These are phyloP conservation scores for Tolypocladium sp. DNA, from an alignment of 2,329 filamentous ascomycete species.

Conservation along the genomic window DNA sequence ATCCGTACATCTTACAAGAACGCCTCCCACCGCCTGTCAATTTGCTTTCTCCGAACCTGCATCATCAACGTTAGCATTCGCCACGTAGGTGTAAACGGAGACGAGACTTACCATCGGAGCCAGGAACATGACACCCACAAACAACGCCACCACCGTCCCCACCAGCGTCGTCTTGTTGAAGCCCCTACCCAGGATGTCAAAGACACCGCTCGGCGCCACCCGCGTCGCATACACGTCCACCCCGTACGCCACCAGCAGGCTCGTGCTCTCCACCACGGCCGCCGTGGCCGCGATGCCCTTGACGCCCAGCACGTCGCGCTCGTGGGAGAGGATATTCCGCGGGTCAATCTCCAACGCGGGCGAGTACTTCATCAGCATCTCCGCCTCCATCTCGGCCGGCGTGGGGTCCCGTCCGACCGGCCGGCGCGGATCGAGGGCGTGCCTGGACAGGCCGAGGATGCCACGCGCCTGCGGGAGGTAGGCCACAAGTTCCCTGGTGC, in stretches of 20 bases:
- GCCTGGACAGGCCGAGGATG: constrained; percentile 71
- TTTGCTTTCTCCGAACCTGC: constrained; percentile 56
- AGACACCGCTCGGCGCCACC: constrained; percentile 77
- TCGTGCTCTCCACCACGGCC: constrained; percentile 83
- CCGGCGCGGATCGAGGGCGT: constrained; percentile 74
- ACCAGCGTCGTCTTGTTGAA: constrained; percentile 88
- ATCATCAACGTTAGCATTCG: constrained; percentile 19
- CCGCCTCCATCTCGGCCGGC: constrained; percentile 63
- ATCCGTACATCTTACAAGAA: constrained; percentile 13
- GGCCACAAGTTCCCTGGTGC: constrained; percentile 71
- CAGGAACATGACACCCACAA: constrained; percentile 65
- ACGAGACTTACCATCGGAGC: constrained; percentile 68
- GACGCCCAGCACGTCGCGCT: constrained; percentile 71
- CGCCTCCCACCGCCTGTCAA: constrained; percentile 53
- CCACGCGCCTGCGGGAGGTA: constrained; percentile 64
- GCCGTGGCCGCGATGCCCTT: constrained; percentile 64
- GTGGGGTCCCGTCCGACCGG: constrained; percentile 80
- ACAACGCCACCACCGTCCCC: constrained; percentile 72
- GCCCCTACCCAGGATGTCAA: constrained; percentile 86
- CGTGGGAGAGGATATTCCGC: constrained; percentile 70
- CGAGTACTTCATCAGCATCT: constrained; percentile 69
- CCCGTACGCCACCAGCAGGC: constrained; percentile 79
- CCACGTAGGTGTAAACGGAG: not conserved
- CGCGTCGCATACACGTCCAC: constrained; percentile 82
- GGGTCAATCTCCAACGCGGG: constrained; percentile 79